Percentiles rank a stretch among this genome's conserved stretches.
These are phyloP conservation scores for Epichloe festucae DNA, from an alignment of 2,329 filamentous ascomycete species.

Conservation along the genomic window DNA sequence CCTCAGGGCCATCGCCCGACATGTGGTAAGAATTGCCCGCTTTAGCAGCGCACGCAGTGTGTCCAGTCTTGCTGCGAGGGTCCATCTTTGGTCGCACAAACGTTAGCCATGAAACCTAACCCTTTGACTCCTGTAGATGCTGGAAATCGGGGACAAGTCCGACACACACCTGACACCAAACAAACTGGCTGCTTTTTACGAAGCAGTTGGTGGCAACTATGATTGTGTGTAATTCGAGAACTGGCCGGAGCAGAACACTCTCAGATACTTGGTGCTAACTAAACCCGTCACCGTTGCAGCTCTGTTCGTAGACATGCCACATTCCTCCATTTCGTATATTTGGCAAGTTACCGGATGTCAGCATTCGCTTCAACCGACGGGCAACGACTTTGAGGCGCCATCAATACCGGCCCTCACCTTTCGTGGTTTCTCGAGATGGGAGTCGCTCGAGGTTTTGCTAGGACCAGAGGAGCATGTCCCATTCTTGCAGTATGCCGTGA, in stretches of 20 bases:
- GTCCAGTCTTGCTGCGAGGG: not conserved
- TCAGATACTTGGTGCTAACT: not conserved
- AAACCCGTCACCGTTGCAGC: slow-evolving; percentile 22
- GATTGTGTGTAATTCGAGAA: slow-evolving; percentile 37
- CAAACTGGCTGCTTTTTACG: slow-evolving; percentile 68
- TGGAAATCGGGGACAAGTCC: slow-evolving; percentile 44
- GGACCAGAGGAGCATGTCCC: slow-evolving; percentile 79
- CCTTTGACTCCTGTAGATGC: slow-evolving; percentile 27
- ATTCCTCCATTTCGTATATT: slow-evolving; percentile 72
- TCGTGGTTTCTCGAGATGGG: slow-evolving; percentile 83
- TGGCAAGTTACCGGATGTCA: slow-evolving; percentile 86
- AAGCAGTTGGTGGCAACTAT: slow-evolving; percentile 60
- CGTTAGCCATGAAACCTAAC: slow-evolving; percentile 8
- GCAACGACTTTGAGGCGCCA: slow-evolving; percentile 60
- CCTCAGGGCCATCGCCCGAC: slow-evolving; percentile 51
- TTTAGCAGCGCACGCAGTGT: not conserved
- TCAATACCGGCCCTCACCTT: slow-evolving; percentile 71
- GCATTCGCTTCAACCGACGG: slow-evolving; percentile 68
- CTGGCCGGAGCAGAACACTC: not conserved
- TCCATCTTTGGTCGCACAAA: not conserved
- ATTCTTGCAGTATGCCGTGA: slow-evolving; percentile 69
- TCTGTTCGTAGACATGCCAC: slow-evolving; percentile 65
- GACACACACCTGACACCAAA: slow-evolving; percentile 44
- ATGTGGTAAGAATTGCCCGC: slow-evolving; percentile 47
- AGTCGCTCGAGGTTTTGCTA: slow-evolving; percentile 79